Evolutionary conservation across 2,329 filamentous ascomycete species (phyloP), one percentile per base, ranked within the genome.

Genomic region (Allantophomopsis lycopodina): DNA sequence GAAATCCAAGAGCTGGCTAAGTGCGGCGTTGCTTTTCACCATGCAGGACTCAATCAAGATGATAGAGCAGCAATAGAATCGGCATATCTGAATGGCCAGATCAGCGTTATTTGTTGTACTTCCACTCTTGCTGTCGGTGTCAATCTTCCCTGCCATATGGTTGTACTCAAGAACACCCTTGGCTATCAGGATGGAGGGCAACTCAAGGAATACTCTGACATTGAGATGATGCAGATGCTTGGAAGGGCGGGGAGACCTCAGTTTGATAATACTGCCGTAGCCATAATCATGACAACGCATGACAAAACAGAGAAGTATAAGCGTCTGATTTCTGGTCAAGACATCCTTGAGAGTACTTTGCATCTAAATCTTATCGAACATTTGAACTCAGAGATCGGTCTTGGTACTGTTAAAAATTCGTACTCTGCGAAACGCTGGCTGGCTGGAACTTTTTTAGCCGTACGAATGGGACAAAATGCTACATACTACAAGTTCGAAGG

Each of bases 171-270:
- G 55, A 83, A 83, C 16, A 93, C 85, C 0, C 69, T 77, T 3
- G 65, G 68, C 0, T 88, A 76, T 57, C 71, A 74, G 41, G 70
- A 76, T 41, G 66, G 69, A 11, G 65, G 68, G 6, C 66, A 60
- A 7, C 50, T 73, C 31, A 71, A 76, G 40, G 83, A 91, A 54
- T 87, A 86, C 48, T 77, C 83, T 0, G 84, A 91, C 53, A 64
- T 93, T 5, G 85, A 93, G 48, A 71, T 89, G 44, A 89, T 89
- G 79, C 85, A 94, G 50, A 93, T 94, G 85, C 71, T 93, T 37
- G 85, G 85, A 6, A 76, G 85, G 46, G 85, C 85, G 38, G 85
- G 86, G 1, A 69, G 85, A 15, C 85, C 86, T 5, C 86, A 93
- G 51, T 93, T 88, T 45, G 86, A 89, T 49, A 69, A 75, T 37